A percentile compares a stretch with the other conserved stretches of the same genome.
Evolutionary conservation across 108 stramenopile genomes (phyloP).

Genomic region (Nannochloropsis salina): DNA sequence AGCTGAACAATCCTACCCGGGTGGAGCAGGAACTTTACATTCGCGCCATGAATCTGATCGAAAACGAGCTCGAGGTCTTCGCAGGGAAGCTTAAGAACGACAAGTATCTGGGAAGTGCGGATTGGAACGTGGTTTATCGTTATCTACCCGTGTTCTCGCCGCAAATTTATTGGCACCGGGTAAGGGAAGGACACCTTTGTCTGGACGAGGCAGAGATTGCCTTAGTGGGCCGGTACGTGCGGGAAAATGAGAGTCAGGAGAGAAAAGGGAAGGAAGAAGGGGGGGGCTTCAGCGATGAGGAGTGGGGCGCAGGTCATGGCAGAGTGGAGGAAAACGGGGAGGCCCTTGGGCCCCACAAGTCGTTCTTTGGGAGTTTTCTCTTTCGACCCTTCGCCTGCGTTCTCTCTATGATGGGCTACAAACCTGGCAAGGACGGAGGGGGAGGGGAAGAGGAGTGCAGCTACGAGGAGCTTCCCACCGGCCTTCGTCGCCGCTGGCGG

Average conservation of each 20-base stretch:
- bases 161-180: slow-evolving; percentile 41
- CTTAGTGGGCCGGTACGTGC: not conserved
- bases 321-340: not conserved
- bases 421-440: not conserved
- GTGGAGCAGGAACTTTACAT: slow-evolving; percentile 27
- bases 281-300: no score
- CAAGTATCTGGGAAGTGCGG: slow-evolving; percentile 37
- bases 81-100: slow-evolving; percentile 25
- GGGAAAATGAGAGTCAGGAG: no score
- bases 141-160: slow-evolving; percentile 41
- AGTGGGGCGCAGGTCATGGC: not conserved
- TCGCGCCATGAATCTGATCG: not conserved
- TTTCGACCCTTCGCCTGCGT: not conserved
- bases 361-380: not conserved
- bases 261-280: not conserved
- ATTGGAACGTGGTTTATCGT: slow-evolving; percentile 43
- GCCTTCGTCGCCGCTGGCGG: not conserved
- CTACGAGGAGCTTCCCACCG: slow-evolving; percentile 2
- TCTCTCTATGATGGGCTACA: not conserved
- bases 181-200: slow-evolving; percentile 17
- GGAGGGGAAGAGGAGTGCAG: not conserved
- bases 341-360: not conserved
- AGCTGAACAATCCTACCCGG: not conserved
- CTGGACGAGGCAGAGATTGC: not conserved
- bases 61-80: slow-evolving; percentile 18